Conservation (phyloP, 2,329 filamentous ascomycete species). For the Colletotrichum magnum region DNA sequence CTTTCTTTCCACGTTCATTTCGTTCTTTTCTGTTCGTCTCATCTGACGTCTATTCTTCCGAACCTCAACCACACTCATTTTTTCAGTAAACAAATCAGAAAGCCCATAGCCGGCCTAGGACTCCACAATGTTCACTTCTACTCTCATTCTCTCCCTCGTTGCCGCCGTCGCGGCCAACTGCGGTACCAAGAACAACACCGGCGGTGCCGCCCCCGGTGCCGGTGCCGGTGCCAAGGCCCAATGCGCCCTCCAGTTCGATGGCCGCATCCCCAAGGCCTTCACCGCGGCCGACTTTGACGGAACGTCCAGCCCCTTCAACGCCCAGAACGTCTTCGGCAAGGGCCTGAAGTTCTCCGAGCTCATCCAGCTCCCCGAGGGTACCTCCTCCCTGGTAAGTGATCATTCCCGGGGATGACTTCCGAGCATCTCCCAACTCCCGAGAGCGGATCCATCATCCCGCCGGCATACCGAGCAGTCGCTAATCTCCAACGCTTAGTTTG, state of each 20-base stretch:
- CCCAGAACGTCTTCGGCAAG: conserved; percentile 66
- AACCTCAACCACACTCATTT: conserved; percentile 28
- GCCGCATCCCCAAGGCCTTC: conserved; percentile 57
- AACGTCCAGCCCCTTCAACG: conserved; percentile 62
- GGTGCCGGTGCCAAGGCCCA: conserved; percentile 43
- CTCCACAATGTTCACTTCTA: conserved; percentile 37
- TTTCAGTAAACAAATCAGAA: neutral
- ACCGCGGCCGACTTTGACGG: conserved; percentile 60
- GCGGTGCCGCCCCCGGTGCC: conserved; percentile 19
- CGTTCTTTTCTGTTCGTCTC: conserved; percentile 37
- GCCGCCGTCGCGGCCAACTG: conserved; percentile 31
- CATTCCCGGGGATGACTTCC: conserved; percentile 28
- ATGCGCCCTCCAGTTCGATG: conserved; percentile 61
- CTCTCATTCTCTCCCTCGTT: conserved; percentile 33
- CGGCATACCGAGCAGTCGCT: neutral
- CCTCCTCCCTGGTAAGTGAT: conserved; percentile 55
- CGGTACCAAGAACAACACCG: conserved; percentile 28
- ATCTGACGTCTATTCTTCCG: conserved; percentile 18
- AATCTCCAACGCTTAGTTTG: conserved; percentile 52
- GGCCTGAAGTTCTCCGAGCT: conserved; percentile 66
- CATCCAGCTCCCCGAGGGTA: conserved; percentile 60
- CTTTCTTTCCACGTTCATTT: conserved; percentile 30
- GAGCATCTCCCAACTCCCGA: neutral
- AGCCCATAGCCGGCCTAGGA: conserved; percentile 39
- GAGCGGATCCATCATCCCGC: no score